Evolutionary conservation across 1,284 basidiomycete species (phyloP).

Genomic region (Garcileccinum viscosum): DNA sequence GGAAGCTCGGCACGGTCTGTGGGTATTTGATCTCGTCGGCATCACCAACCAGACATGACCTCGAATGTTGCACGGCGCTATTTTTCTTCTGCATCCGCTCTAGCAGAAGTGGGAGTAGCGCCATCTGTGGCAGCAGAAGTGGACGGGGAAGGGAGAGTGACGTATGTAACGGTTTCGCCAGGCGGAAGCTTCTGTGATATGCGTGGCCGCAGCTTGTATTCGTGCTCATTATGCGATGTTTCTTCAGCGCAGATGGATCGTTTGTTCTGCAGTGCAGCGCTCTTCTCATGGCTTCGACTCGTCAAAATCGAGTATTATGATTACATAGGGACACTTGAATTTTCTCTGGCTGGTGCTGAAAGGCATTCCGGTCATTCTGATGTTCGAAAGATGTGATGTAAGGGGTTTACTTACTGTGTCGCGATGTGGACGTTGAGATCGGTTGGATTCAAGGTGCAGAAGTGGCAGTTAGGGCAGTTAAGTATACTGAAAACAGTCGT

Average conservation of each 20-base stretch:
- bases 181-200: neutral
- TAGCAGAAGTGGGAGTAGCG: neutral
- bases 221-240: constrained; percentile 34
- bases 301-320: neutral
- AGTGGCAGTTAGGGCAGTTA: neutral
- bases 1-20: neutral
- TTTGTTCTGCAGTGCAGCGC: constrained; percentile 18
- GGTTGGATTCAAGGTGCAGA: neutral
- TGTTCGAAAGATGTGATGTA: neutral
- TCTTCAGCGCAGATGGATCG: constrained; percentile 37
- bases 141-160: neutral
- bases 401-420: constrained; percentile 24
- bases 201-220: constrained; percentile 9
- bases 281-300: constrained; percentile 15
- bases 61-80: neutral
- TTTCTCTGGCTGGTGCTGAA: constrained; percentile 32
- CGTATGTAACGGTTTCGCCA: neutral
- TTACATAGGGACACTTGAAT: constrained; percentile 26
- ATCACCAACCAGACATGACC: neutral
- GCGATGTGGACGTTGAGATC: constrained; percentile 17
- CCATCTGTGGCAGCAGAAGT: neutral
- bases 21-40: neutral
- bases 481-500: neutral
- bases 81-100: neutral
- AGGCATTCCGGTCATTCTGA: neutral